A percentile compares a stretch with the other conserved stretches of the same genome.
These are phyloP conservation scores for Berberis vulgaris DNA, from an alignment of 164 flowering plant species.

Conservation along the genomic window DNA sequence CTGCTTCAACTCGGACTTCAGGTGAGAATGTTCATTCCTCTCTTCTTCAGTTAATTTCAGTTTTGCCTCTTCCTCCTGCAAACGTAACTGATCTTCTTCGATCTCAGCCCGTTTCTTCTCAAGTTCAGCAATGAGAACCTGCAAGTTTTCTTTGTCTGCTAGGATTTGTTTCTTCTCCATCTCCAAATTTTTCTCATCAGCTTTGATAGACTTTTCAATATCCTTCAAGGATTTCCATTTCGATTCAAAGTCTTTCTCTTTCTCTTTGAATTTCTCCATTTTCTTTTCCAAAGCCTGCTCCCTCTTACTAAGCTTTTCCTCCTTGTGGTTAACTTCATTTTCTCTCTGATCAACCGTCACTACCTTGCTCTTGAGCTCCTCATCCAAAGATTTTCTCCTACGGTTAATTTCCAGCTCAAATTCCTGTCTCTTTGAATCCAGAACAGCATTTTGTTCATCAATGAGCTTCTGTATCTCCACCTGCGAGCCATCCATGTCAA, in stretches of 20 bases:
- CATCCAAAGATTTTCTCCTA: slow-evolving; percentile 42
- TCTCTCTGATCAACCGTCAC: slow-evolving; percentile 36
- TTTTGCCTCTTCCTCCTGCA: slow-evolving; percentile 42
- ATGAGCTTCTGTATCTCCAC: slow-evolving; percentile 59
- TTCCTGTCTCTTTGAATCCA: slow-evolving; percentile 35
- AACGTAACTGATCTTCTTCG: slow-evolving; percentile 31
- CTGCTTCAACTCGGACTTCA: slow-evolving; percentile 51
- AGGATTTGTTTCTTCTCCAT: slow-evolving; percentile 35
- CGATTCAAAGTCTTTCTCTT: slow-evolving; percentile 56
- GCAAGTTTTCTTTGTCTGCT: slow-evolving; percentile 40
- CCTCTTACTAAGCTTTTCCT: slow-evolving; percentile 50
- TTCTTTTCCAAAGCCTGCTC: slow-evolving; percentile 64
- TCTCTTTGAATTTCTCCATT: slow-evolving; percentile 59
- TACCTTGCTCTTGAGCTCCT: slow-evolving; percentile 40
- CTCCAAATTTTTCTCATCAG: slow-evolving; percentile 48
- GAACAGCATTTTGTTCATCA: slow-evolving; percentile 50
- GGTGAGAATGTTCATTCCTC: slow-evolving; percentile 42
- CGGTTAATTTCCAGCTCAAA: slow-evolving; percentile 61
- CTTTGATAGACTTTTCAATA: slow-evolving; percentile 50
- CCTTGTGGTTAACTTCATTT: slow-evolving; percentile 47
- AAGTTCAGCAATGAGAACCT: slow-evolving; percentile 35
- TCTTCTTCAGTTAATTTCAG: slow-evolving; percentile 46
- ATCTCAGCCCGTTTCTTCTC: slow-evolving; percentile 43
- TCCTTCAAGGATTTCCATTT: slow-evolving; percentile 52
- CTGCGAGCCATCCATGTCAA: slow-evolving; percentile 24